A percentile compares a stretch with the other conserved stretches of the same genome.
These are phyloP conservation scores for Fusarium pseudocircinatum DNA, from an alignment of 2,329 filamentous ascomycete genomes.

Conservation along the genomic window DNA sequence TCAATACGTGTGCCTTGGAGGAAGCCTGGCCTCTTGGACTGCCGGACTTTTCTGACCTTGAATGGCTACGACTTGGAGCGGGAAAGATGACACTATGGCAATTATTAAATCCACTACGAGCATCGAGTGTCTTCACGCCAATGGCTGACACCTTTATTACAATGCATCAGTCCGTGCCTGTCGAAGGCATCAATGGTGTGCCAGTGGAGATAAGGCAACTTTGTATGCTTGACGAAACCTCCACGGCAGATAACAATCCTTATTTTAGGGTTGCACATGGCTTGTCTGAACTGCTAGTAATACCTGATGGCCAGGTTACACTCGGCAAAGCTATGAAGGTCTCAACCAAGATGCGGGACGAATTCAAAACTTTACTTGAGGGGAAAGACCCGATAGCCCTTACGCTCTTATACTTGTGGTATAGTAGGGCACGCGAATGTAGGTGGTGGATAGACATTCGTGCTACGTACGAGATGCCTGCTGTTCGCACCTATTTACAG, in stretches of 20 bases:
- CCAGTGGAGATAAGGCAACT: rapidly evolving
- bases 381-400: background rate
- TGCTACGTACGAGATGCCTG: background rate
- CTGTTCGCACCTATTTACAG: background rate
- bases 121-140: background rate
- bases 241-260: background rate
- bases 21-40: background rate
- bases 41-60: background rate
- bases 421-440: background rate
- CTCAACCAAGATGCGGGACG: background rate
- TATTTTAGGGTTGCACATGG: background rate
- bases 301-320: background rate
- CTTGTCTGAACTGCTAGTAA: background rate
- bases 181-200: rapidly evolving
- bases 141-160: background rate
- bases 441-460: background rate
- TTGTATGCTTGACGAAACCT: background rate
- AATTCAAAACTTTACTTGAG: background rate
- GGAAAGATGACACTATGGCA: background rate
- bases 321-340: background rate
- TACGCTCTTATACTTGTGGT: background rate
- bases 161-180: background rate
- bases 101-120: background rate
- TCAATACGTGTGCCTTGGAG: background rate
- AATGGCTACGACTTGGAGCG: background rate